phyloP scores from a whole-genome alignment of 805 yeast species.

The Spathaspora girioi region DNA sequence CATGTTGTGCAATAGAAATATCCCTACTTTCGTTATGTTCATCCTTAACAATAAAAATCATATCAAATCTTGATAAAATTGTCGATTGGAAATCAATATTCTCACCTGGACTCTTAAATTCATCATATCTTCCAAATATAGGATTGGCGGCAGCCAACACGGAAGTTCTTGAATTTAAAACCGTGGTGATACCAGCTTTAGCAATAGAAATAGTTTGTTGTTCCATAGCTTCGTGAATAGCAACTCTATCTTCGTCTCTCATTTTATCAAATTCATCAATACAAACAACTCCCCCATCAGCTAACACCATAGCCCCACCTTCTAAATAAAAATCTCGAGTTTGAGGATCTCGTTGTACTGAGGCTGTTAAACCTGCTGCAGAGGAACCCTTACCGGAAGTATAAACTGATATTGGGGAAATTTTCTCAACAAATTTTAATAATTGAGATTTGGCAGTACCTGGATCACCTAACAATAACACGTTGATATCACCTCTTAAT shows the following conservation, averaged over 20 bases:
- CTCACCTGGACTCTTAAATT: slow-evolving; percentile 94
- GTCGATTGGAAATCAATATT: slow-evolving; percentile 98
- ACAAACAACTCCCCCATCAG: slow-evolving; percentile 99
- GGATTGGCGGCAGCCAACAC: slow-evolving; percentile 99
- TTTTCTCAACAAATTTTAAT: slow-evolving; percentile 91
- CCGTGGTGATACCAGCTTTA: slow-evolving; percentile 97
- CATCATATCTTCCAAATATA: slow-evolving; percentile 93
- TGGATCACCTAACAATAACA: slow-evolving; percentile 91
- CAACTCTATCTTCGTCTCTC: slow-evolving; percentile 98
- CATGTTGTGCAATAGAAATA: slow-evolving; percentile 88
- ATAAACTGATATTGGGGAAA: slow-evolving; percentile 90
- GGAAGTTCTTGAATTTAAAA: slow-evolving; percentile 91
- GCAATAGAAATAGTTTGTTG: slow-evolving; percentile 99
- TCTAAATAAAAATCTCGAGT: slow-evolving; percentile 92
- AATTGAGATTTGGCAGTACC: slow-evolving; percentile 98
- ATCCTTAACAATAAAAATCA: slow-evolving; percentile 96
- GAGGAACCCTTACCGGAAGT: slow-evolving; percentile 99
- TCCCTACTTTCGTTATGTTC: slow-evolving; percentile 87
- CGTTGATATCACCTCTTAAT: slow-evolving; percentile 95
- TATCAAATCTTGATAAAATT: slow-evolving; percentile 93
- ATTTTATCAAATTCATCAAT: slow-evolving; percentile 98
- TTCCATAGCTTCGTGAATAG: slow-evolving; percentile 99
- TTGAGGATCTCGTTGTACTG: slow-evolving; percentile 86
- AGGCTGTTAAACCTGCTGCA: slow-evolving; percentile 98
- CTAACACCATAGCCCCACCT: slow-evolving; percentile 99